These are phyloP conservation scores for Saccharum spontaneum DNA, from an alignment of 176 grass and related monocot species.

Conservation along the genomic window DNA sequence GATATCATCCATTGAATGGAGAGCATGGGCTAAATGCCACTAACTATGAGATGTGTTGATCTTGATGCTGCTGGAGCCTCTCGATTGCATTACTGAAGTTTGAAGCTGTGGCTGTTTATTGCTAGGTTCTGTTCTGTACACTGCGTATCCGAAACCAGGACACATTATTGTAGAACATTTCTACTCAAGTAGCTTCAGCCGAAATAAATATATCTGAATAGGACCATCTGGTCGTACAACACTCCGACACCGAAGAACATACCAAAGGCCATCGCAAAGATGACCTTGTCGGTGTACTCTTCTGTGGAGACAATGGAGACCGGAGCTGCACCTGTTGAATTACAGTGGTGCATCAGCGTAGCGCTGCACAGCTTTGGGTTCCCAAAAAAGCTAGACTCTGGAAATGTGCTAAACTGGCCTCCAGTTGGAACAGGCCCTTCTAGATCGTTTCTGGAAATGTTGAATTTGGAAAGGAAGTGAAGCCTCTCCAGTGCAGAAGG, in stretches of 20 bases:
- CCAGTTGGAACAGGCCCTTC: slow-evolving; percentile 43
- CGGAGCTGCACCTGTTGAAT: not conserved
- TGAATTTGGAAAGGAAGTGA: slow-evolving; percentile 44
- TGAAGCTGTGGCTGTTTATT: not conserved
- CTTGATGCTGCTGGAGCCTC: not conserved
- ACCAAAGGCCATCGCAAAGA: slow-evolving; percentile 17
- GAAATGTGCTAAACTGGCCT: slow-evolving; percentile 42
- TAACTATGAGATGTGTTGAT: not conserved
- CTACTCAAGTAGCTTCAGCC: not conserved
- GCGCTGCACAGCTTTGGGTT: slow-evolving; percentile 34
- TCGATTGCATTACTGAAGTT: not conserved
- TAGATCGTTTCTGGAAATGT: slow-evolving; percentile 41
- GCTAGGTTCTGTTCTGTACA: not conserved
- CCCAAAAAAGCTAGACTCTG: slow-evolving; percentile 30
- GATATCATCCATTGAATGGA: not conserved
- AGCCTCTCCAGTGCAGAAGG: slow-evolving; percentile 10
- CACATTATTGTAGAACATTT: not conserved
- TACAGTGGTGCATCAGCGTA: slow-evolving; percentile 4
- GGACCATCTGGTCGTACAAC: slow-evolving; percentile 26
- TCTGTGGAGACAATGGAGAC: not conserved
- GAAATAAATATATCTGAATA: slow-evolving; percentile 21
- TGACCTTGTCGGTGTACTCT: slow-evolving; percentile 3
- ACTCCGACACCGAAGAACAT: slow-evolving; percentile 29
- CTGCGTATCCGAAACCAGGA: not conserved
- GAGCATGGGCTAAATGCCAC: not conserved